Percentiles rank a stretch among this genome's conserved stretches.
Conservation (phyloP, 805 yeast genomes). For the Sungouiella thailandica region DNA sequence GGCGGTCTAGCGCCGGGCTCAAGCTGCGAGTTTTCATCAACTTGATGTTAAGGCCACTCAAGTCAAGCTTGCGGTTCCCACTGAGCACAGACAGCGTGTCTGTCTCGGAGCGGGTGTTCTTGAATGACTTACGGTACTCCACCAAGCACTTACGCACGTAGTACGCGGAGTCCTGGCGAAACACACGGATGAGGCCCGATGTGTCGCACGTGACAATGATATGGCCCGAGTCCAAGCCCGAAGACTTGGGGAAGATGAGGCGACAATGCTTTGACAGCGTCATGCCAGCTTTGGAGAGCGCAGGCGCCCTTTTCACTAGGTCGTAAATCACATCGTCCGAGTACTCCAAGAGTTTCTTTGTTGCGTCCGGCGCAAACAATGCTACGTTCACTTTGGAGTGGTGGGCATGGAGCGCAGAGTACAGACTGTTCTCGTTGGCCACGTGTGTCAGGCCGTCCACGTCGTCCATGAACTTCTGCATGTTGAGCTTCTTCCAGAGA, state of each 20-base stretch:
- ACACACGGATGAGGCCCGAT: conserved; percentile 66
- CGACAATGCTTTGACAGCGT: conserved; percentile 2
- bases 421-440: conserved; percentile 52
- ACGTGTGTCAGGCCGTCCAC: conserved; percentile 15
- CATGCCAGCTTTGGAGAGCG: conserved; percentile 5
- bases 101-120: background rate
- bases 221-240: conserved; percentile 25
- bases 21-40: background rate
- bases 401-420: conserved; percentile 74
- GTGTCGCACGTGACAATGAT: conserved; percentile 77
- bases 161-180: conserved; percentile 73
- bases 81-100: background rate
- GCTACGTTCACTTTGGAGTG: conserved; percentile 71
- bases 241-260: conserved; percentile 2
- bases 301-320: conserved; percentile 28
- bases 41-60: background rate
- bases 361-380: conserved; percentile 66
- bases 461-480: conserved; percentile 23
- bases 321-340: conserved; percentile 82
- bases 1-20: background rate
- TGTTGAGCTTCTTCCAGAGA: conserved; percentile 21
- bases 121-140: conserved; percentile 6
- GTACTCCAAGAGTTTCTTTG: conserved; percentile 58
- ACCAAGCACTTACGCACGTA: conserved; percentile 22
- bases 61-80: background rate